Conservation (phyloP, 768 basidiomycete species). For the Lactarius sp. region DNA sequence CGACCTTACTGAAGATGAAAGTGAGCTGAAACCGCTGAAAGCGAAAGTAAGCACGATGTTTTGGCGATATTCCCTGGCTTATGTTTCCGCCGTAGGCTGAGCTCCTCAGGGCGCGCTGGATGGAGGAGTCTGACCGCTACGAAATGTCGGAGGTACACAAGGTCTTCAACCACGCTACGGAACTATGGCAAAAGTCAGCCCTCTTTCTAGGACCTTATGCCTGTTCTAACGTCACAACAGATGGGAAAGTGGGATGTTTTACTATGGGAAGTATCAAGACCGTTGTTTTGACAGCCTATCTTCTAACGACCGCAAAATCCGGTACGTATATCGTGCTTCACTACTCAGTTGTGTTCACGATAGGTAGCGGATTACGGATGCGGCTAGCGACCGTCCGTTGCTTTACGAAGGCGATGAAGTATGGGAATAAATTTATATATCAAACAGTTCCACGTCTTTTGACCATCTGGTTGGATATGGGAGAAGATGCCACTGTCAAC, state of each 20-base stretch:
- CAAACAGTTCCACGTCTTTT: slow-evolving; percentile 91
- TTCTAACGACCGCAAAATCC: slow-evolving; percentile 38
- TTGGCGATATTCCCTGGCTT: background rate
- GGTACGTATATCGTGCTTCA: slow-evolving; percentile 35
- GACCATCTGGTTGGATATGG: slow-evolving; percentile 91
- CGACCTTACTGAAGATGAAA: slow-evolving; percentile 55
- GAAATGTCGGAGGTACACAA: slow-evolving; percentile 58
- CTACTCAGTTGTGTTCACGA: background rate
- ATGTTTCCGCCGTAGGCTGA: slow-evolving; percentile 48
- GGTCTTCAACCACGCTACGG: slow-evolving; percentile 49
- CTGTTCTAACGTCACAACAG: slow-evolving; percentile 33
- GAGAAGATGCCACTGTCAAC: slow-evolving; percentile 45
- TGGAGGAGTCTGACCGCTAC: slow-evolving; percentile 83
- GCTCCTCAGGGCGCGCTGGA: slow-evolving; percentile 85
- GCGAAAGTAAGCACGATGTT: slow-evolving; percentile 55
- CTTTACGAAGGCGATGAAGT: slow-evolving; percentile 64
- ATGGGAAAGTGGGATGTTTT: slow-evolving; percentile 83
- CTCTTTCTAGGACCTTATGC: background rate
- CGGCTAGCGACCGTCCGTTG: slow-evolving; percentile 58
- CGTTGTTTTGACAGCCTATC: slow-evolving; percentile 58
- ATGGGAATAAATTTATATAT: slow-evolving; percentile 93
- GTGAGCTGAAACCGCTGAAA: slow-evolving; percentile 48
- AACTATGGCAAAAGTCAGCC: slow-evolving; percentile 47
- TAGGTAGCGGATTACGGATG: slow-evolving; percentile 55
- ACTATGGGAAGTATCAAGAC: slow-evolving; percentile 87